These are phyloP conservation scores for Fagopyrum esculentum DNA, from an alignment of 148 eudicot genomes.

Conservation along the genomic window DNA sequence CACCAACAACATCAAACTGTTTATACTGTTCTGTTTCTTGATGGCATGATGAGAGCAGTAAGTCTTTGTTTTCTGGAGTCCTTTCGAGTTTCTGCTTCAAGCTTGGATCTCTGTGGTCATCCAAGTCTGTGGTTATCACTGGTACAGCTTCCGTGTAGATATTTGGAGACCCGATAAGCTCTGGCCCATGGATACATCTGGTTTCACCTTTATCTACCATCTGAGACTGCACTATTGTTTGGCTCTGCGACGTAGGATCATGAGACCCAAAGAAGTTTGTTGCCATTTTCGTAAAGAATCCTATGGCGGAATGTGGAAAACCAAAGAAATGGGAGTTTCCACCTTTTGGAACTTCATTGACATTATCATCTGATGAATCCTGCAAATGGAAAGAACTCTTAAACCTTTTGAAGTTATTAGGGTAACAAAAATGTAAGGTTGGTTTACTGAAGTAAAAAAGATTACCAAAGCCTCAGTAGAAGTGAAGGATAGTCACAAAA, in stretches of 20 bases:
- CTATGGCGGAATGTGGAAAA: slow-evolving; percentile 56
- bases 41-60: slow-evolving; percentile 13
- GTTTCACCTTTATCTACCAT: slow-evolving; percentile 22
- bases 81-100: slow-evolving; percentile 21
- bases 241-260: slow-evolving; percentile 30
- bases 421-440: too few species aligned
- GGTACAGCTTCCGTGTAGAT: slow-evolving; percentile 15
- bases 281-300: slow-evolving; percentile 45
- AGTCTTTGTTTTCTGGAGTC: slow-evolving; percentile 17
- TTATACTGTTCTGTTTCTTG: slow-evolving; percentile 24
- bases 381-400: slow-evolving; percentile 17
- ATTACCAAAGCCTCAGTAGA: too few species aligned
- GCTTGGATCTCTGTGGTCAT: slow-evolving; percentile 24
- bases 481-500: too few species aligned
- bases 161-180: slow-evolving; percentile 31
- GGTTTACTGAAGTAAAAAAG: too few species aligned
- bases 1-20: slow-evolving; percentile 68
- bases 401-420: background rate
- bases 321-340: slow-evolving; percentile 24
- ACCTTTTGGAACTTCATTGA: slow-evolving; percentile 10
- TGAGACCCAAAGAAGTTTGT: slow-evolving; percentile 37
- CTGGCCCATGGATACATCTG: slow-evolving; percentile 27
- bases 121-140: slow-evolving; percentile 19
- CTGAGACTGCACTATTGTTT: slow-evolving; percentile 21
- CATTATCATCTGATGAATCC: slow-evolving; percentile 23